Evolutionary conservation across 805 yeast genomes (phyloP), one percentile per base, ranked within the genome.

Genomic region (Schizosaccharomyces pombe): DNA sequence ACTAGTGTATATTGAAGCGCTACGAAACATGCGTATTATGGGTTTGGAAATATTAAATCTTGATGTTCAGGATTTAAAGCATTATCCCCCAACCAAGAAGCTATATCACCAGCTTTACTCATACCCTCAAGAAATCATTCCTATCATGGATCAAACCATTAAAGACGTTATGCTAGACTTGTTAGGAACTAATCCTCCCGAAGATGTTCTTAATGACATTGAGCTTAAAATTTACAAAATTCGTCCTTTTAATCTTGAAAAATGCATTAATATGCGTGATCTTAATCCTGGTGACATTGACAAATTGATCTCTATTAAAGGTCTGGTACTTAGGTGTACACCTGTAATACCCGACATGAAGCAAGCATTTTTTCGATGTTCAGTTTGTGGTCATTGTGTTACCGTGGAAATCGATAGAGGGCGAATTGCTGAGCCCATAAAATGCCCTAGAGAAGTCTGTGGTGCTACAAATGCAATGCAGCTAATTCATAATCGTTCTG

Each of bases 271-370:
- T 53, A 83, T 87, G 85, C 78, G 97, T 60, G 96, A 87, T 58
- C 70, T 87, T 59, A 87, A 89, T 62, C 97, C 97, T 4, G 79
- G 79, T 57, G 97, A 87, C 67, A 89, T 91, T 58, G 98, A 91
- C 68, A 87, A 89, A 64, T 72, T 91, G 56, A 94, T 91, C 8
- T 75, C 85, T 53, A 78, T 91, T 55, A 91, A 89, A 68, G 98
- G 98, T 22, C 72, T 91, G 47, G 93, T 86, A 0, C 70, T 91
- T 54, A 75, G 98, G 61, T 73, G 94, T 5, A 85, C 95, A 5
- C 78, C 96, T 11, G 78, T 91, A 37, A 85, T 91, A 53, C 98
- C 98, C 11, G 98, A 91, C 65, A 91, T 91, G 98, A 87, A 86
- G 64, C 85, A 82, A 52, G 96, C 97, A 0, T 89, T 89, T 63